These are phyloP conservation scores for Suillus spraguei DNA, from an alignment of 768 basidiomycete species.

Conservation along the genomic window DNA sequence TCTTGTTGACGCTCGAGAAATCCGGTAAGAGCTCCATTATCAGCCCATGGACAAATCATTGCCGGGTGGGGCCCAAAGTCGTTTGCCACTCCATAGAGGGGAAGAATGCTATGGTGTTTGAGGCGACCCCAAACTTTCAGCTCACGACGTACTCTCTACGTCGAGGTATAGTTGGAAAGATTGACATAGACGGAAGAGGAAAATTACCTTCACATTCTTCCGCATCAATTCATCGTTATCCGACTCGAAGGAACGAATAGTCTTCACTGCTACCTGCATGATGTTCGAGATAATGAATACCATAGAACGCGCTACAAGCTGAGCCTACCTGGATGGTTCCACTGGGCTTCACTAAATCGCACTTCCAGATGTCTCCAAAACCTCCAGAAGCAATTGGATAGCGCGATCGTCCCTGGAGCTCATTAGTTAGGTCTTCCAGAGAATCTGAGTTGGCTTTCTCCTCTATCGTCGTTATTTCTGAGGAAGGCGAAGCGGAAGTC, in stretches of 20 bases:
- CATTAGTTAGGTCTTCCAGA: background rate
- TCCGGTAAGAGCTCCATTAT: constrained; percentile 18
- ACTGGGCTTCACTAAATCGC: constrained; percentile 12
- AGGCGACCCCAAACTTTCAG: constrained; percentile 26
- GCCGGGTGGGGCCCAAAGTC: constrained; percentile 24
- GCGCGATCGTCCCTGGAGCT: background rate
- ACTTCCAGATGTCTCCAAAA: constrained; percentile 32
- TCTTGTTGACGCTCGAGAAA: constrained; percentile 17
- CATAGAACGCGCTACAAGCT: background rate
- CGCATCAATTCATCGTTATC: background rate
- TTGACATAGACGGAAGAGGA: background rate
- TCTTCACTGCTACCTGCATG: constrained; percentile 9
- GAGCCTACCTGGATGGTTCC: background rate
- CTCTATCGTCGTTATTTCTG: background rate
- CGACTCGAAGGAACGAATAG: constrained; percentile 1
- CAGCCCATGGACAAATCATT: constrained; percentile 27
- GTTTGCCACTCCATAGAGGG: constrained; percentile 20
- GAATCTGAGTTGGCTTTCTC: background rate
- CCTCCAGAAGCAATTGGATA: constrained; percentile 10
- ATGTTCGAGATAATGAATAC: background rate
- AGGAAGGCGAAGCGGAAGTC: background rate
- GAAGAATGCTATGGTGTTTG: constrained; percentile 23
- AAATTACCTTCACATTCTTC: constrained; percentile 13
- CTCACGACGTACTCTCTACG: constrained; percentile 24
- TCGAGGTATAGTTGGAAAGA: background rate